A percentile compares a stretch with the other conserved stretches of the same genome.
These are phyloP conservation scores for Diospyros lotus DNA, from an alignment of 148 eudicot genomes.

Conservation along the genomic window DNA sequence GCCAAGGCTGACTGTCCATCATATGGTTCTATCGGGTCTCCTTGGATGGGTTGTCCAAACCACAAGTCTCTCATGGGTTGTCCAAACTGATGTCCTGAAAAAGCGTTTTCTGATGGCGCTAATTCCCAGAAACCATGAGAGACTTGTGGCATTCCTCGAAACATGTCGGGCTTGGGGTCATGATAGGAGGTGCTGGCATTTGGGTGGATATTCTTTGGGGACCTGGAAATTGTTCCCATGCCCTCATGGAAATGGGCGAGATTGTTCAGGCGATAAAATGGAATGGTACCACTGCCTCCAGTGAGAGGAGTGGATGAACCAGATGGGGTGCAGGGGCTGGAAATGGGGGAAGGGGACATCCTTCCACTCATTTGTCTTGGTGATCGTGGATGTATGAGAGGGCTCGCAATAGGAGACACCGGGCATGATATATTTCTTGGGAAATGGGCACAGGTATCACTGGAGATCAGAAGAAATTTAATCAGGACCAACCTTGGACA, in stretches of 20 bases:
- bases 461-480: slow-evolving; percentile 20
- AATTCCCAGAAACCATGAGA: slow-evolving; percentile 27
- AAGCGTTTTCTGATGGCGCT: slow-evolving; percentile 23
- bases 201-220: slow-evolving; percentile 20
- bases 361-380: slow-evolving; percentile 30
- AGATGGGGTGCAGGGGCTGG: slow-evolving; percentile 39
- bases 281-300: slow-evolving; percentile 29
- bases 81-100: slow-evolving; percentile 23
- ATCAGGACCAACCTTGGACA: background rate
- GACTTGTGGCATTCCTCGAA: slow-evolving; percentile 26
- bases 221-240: slow-evolving; percentile 11
- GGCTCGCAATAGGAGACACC: slow-evolving; percentile 55
- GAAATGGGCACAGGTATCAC: slow-evolving; percentile 20
- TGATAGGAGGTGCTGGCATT: slow-evolving; percentile 11
- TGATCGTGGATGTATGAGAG: slow-evolving; percentile 36
- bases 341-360: slow-evolving; percentile 31
- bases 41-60: slow-evolving; percentile 12
- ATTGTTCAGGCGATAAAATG: slow-evolving; percentile 17
- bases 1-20: slow-evolving; percentile 35
- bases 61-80: no score
- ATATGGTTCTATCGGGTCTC: slow-evolving; percentile 16
- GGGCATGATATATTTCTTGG: slow-evolving; percentile 55
- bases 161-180: slow-evolving; percentile 35
- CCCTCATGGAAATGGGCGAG: slow-evolving; percentile 22
- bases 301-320: slow-evolving; percentile 49